A percentile compares a stretch with the other conserved stretches of the same genome.
These are phyloP conservation scores for Venustampulla echinocandica DNA, from an alignment of 495 filamentous ascomycete genomes.

Conservation along the genomic window DNA sequence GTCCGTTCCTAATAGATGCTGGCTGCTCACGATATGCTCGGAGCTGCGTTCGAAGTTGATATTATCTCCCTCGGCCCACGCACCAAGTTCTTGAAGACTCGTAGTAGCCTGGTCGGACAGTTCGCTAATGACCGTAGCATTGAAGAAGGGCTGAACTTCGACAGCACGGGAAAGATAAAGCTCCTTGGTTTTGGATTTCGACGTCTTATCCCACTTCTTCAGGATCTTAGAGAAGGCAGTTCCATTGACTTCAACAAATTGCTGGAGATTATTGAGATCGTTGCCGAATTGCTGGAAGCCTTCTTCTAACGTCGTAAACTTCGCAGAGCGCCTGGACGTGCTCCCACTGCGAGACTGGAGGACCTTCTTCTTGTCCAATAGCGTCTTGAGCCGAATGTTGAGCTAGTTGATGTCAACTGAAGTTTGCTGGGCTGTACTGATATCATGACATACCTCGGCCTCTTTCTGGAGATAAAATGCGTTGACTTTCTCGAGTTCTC, in stretches of 20 bases:
- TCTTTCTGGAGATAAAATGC: constrained; percentile 96
- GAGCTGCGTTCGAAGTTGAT: constrained; percentile 63
- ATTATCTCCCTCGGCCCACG: constrained; percentile 94
- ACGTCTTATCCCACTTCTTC: constrained; percentile 99
- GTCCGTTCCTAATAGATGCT: constrained; percentile 56
- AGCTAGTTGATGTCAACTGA: constrained; percentile 46
- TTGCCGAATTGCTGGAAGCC: constrained; percentile 94
- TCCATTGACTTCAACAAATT: constrained; percentile 97
- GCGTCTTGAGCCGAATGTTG: constrained; percentile 79
- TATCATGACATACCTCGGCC: constrained; percentile 62
- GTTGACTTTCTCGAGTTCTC: constrained; percentile 97
- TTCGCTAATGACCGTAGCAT: constrained; percentile 89
- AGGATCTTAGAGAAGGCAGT: constrained; percentile 96
- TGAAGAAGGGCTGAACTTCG: constrained; percentile 97
- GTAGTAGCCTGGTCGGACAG: constrained; percentile 94
- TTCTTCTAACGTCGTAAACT: constrained; percentile 88
- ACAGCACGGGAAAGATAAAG: constrained; percentile 91
- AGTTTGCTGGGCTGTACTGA: not conserved
- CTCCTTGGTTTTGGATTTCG: constrained; percentile 97
- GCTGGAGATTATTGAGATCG: constrained; percentile 92
- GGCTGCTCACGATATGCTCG: constrained; percentile 55
- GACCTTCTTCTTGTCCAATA: constrained; percentile 88
- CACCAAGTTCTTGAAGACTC: constrained; percentile 81
- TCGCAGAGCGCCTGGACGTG: constrained; percentile 76
- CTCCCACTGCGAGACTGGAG: constrained; percentile 66